phyloP scores from a whole-genome alignment of 148 eudicot species.

The Amaranthus hypochondriacus region DNA sequence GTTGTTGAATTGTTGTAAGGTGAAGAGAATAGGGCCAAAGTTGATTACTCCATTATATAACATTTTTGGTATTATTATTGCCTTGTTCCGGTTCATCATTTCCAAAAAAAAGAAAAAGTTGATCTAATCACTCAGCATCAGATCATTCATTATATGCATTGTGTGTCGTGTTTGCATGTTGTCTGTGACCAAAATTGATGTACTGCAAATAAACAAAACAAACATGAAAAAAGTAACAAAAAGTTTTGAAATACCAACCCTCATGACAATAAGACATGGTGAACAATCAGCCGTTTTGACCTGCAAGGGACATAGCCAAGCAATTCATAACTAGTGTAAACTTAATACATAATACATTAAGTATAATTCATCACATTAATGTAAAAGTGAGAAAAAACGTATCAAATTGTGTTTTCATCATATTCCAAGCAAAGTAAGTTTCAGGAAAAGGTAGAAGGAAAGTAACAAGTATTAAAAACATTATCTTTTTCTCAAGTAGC shows the following conservation, averaged over 20 bases:
- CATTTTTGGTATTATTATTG: neutral
- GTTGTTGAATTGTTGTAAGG: too few relatives aligned
- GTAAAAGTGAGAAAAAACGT: neutral
- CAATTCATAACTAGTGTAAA: neutral
- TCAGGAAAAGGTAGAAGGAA: neutral
- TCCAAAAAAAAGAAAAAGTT: too few relatives aligned
- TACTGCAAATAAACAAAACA: neutral
- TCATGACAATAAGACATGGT: slow-evolving; percentile 53
- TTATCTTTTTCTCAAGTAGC: neutral
- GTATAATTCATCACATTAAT: neutral
- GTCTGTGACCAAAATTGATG: neutral
- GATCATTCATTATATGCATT: too few relatives aligned
- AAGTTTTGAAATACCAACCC: slow-evolving; percentile 45
- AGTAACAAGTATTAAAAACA: too few relatives aligned
- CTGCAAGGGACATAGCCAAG: slow-evolving; percentile 39
- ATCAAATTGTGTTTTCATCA: neutral
- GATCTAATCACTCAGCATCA: too few relatives aligned
- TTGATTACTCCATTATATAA: too few relatives aligned
- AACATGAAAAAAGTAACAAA: neutral
- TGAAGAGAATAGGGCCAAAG: too few relatives aligned
- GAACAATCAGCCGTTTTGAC: slow-evolving; percentile 44
- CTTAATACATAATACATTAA: neutral
- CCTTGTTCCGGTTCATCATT: neutral
- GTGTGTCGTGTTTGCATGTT: neutral
- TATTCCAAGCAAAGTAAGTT: neutral